Conservation (phyloP, 2,329 filamentous ascomycete species). For the Trichoderma afroharzianum region DNA sequence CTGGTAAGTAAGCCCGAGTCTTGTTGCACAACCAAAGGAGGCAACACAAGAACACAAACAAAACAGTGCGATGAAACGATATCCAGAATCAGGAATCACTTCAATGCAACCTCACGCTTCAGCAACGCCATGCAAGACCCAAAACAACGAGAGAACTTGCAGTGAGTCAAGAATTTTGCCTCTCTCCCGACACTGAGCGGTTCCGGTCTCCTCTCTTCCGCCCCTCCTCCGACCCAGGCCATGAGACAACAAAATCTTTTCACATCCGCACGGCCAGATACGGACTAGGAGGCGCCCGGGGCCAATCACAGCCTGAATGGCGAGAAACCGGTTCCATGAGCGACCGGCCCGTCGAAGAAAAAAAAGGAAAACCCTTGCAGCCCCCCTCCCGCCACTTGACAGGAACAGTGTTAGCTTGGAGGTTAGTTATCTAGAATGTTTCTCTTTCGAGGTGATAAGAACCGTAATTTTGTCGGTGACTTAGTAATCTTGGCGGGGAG, state of each 20-base stretch:
- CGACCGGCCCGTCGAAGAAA: constrained; percentile 6
- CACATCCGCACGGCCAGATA: neutral
- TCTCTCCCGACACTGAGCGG: neutral
- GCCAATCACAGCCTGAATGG: neutral
- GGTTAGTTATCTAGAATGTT: neutral
- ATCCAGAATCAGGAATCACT: too few species aligned
- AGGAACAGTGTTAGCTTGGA: neutral
- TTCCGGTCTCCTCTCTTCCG: neutral
- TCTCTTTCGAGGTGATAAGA: neutral
- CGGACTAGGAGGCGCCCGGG: neutral
- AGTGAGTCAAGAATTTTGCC: constrained; percentile 10
- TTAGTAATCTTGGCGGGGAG: neutral
- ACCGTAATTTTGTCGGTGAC: neutral
- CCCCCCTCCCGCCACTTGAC: constrained; percentile 6
- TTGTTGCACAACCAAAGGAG: neutral
- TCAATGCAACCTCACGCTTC: neutral
- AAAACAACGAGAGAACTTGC: neutral
- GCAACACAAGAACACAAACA: neutral
- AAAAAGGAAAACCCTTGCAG: neutral
- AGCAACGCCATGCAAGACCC: neutral
- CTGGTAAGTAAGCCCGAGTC: neutral
- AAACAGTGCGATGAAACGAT: neutral
- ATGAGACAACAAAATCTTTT: neutral
- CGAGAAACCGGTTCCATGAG: neutral
- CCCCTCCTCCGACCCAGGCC: neutral